These are phyloP conservation scores for Prunus dulcis DNA, from an alignment of 306 rosid genomes.

Conservation along the genomic window DNA sequence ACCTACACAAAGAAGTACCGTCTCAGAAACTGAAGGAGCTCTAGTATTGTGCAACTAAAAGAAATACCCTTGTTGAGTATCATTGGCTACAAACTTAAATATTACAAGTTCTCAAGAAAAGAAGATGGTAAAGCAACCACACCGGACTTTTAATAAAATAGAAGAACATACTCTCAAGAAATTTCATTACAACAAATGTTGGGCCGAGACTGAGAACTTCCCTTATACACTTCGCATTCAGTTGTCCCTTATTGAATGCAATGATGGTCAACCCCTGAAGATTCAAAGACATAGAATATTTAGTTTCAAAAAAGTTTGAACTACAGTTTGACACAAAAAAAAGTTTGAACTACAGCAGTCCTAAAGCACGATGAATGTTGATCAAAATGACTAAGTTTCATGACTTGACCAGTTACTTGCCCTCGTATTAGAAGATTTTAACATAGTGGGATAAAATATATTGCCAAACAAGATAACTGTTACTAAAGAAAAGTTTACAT, in stretches of 20 bases:
- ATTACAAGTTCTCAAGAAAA: background rate
- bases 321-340: background rate
- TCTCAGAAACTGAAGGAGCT: constrained; percentile 10
- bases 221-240: constrained; percentile 69
- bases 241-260: constrained; percentile 67
- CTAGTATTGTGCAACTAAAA: background rate
- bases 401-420: too few species aligned
- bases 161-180: constrained; percentile 71
- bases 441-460: background rate
- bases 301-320: background rate
- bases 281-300: background rate
- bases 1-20: constrained; percentile 44
- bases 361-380: background rate
- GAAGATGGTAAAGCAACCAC: background rate
- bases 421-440: background rate
- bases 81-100: background rate
- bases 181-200: constrained; percentile 82
- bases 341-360: background rate
- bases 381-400: too few species aligned
- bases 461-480: background rate
- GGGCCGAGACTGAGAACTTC: constrained; percentile 94
- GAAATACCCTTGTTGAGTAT: background rate
- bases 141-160: background rate
- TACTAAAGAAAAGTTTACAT: background rate
- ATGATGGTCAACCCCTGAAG: constrained; percentile 71